phyloP scores from a whole-genome alignment of 495 filamentous ascomycete genomes.

The Penicillium manginii region DNA sequence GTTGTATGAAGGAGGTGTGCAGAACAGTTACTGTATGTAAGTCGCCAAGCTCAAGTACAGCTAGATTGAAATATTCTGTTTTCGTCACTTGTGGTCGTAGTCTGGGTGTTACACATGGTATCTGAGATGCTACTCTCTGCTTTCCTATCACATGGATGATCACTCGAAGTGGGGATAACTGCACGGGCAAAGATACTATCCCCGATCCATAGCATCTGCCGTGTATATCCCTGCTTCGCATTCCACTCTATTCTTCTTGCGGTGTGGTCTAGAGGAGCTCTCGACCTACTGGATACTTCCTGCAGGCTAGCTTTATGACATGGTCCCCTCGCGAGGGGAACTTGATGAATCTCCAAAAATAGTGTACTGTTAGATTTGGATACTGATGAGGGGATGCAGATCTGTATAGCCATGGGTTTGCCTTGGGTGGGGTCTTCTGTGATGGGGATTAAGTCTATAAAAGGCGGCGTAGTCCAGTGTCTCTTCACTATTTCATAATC shows the following conservation, averaged over 20 bases:
- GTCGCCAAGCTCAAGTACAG: background rate
- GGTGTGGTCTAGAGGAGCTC: background rate
- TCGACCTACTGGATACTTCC: background rate
- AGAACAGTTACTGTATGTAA: background rate
- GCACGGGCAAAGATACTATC: slow-evolving; percentile 2
- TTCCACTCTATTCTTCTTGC: background rate
- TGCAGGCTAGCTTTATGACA: background rate
- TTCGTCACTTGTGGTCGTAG: background rate
- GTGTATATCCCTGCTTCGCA: background rate
- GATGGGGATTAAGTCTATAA: background rate
- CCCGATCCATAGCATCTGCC: slow-evolving; percentile 4
- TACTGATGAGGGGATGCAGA: background rate
- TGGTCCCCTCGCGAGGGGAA: background rate
- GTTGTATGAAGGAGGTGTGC: no score
- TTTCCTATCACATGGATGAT: background rate
- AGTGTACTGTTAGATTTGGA: background rate
- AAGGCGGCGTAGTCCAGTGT: background rate
- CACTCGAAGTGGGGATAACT: slow-evolving; percentile 1
- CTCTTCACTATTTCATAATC: background rate
- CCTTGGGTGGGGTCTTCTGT: background rate
- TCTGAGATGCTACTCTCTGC: background rate
- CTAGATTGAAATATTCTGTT: background rate
- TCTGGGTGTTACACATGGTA: background rate
- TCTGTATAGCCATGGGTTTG: background rate
- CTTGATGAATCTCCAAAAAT: slow-evolving; percentile 15